Percentiles rank a stretch among this genome's conserved stretches.
phyloP scores from a whole-genome alignment of 139 green algal genomes.

The Coelastrella sp. region DNA sequence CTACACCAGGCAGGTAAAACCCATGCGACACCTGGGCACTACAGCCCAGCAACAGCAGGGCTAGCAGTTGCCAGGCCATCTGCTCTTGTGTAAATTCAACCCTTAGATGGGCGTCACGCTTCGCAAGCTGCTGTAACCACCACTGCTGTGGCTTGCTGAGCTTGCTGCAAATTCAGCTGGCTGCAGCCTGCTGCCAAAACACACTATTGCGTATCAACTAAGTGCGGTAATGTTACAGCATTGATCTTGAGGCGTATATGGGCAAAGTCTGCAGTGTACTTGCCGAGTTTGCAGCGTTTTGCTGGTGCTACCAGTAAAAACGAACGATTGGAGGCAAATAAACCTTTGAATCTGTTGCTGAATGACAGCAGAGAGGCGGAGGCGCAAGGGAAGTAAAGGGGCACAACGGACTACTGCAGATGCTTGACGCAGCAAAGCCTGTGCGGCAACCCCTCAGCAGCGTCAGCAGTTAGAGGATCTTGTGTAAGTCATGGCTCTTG shows the following conservation, averaged over 20 bases:
- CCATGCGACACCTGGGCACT: constrained; percentile 11
- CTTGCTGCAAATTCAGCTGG: not conserved
- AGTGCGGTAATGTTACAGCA: not conserved
- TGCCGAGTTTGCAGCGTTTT: no score
- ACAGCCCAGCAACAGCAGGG: constrained; percentile 14
- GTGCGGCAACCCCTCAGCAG: no score
- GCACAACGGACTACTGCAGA: no score
- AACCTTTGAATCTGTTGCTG: no score
- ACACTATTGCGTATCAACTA: not conserved
- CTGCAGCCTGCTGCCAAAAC: not conserved
- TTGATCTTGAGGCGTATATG: not conserved
- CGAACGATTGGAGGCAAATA: no score
- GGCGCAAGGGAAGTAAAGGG: no score
- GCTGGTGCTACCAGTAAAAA: no score
- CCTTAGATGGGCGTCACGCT: not conserved
- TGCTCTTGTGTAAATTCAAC: not conserved
- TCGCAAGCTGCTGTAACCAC: not conserved
- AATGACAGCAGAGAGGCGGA: no score
- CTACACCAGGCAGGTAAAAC: constrained; percentile 97
- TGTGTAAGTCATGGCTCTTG: no score
- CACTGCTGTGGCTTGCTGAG: not conserved
- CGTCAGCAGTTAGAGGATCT: no score
- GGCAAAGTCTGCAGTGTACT: not conserved
- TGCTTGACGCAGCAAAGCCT: no score
- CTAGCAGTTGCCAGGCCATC: constrained; percentile 1